Evolutionary conservation across 352 stramenopile genomes (phyloP).

Genomic region (Phytophthora syringae): DNA sequence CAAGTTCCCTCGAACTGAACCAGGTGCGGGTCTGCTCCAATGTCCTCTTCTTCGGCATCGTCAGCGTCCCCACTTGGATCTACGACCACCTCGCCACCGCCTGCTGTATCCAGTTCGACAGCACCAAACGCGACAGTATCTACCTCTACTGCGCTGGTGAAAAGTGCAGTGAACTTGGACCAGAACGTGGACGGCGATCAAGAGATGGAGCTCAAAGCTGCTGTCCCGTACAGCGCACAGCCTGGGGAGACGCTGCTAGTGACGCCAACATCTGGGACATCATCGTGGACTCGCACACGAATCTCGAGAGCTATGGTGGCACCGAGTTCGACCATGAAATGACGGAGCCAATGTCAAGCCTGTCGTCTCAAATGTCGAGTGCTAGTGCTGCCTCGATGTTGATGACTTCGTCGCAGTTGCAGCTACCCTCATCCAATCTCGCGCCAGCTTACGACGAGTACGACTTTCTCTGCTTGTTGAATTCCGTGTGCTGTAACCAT

Average conservation of each 20-base stretch:
- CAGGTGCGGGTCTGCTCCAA: conserved; percentile 54
- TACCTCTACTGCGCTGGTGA: conserved; percentile 26
- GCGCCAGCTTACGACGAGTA: conserved; percentile 41
- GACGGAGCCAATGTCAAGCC: conserved; percentile 27
- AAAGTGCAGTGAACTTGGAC: conserved; percentile 36
- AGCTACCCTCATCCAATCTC: conserved; percentile 29
- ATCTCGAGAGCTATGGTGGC: conserved; percentile 37
- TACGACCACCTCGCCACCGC: conserved; percentile 9
- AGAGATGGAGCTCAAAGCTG: not conserved
- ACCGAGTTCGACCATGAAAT: conserved; percentile 49
- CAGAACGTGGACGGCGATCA: conserved; percentile 30
- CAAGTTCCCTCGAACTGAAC: conserved; percentile 52
- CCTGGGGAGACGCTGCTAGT: conserved; percentile 55
- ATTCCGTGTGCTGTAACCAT: not conserved
- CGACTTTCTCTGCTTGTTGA: not conserved
- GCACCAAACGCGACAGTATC: conserved; percentile 35
- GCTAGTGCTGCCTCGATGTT: conserved; percentile 1
- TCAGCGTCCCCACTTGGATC: conserved; percentile 2
- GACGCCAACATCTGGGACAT: conserved; percentile 53
- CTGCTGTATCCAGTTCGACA: conserved; percentile 66
- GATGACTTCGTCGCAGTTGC: conserved; percentile 18
- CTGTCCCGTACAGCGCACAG: conserved; percentile 2
- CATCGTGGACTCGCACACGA: conserved; percentile 41
- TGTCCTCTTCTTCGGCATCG: conserved; percentile 61
- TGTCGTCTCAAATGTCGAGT: conserved; percentile 24